Evolutionary conservation across 306 rosid genomes (phyloP), one percentile per base, ranked within the genome.

Genomic region (barrel medic (Medicago truncatula)): DNA sequence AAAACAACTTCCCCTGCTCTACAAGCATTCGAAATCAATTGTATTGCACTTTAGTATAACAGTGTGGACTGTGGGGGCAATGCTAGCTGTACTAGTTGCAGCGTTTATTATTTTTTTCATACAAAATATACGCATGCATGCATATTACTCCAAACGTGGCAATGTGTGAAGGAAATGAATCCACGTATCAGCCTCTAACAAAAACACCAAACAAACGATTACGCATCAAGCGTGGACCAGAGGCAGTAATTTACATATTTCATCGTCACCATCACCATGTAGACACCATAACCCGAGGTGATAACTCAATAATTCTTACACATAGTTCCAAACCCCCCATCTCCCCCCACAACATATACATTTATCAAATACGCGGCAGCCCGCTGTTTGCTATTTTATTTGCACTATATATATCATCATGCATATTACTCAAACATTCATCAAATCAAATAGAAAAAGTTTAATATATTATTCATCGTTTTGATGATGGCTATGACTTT

Each of bases 211-310:
- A 72, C 13, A 2, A 16, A 14, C 49, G 10, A 59, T 60, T 20
- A 4, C 65, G 47, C 47, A 64, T 10, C 25, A 21, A 15, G 64
- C 14, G 31, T 14, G 65, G 56, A 52, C 56, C 43, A 15, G 4
- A 40, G 3, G 28, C 77, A 12, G 50, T 5, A 64, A 64, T 39
- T 15, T n/a, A 9, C 53, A 17, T 7, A 8, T 3, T 52, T 7
- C 57, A 53, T 43, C 15, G 4, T 43, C 49, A 41, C 76, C 63
- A 73, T 41, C 47, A 43, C 76, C 63, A 73, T 47, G 16, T 47
- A 20, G 13, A 60, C 69, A 71, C 57, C 78, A 79, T 34, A 71
- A 52, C 78, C 78, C 83, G 57, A 79, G 57, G 53, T 15, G 78
- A 79, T 79, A 79, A 73, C 74, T 64, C 78, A 41, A 79, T 52